These are phyloP conservation scores for Endotrypanum monterogeii DNA, from an alignment of 208 protist genomes.

Conservation along the genomic window DNA sequence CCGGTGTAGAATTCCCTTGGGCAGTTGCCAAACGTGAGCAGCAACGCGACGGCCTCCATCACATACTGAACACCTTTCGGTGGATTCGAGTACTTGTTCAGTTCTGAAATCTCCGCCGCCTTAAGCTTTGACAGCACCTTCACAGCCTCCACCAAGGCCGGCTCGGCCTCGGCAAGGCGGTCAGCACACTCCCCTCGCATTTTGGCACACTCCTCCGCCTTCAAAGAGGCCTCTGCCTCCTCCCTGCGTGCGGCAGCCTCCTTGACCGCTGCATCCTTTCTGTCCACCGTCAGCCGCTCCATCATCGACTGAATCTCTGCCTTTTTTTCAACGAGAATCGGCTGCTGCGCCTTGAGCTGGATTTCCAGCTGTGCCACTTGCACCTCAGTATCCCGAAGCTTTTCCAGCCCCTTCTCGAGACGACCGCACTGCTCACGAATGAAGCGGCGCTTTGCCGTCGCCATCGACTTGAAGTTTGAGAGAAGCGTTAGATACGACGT, in stretches of 20 bases:
- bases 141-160: constrained; percentile 93
- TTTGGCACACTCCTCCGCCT: constrained; percentile 94
- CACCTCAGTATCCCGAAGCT: constrained; percentile 92
- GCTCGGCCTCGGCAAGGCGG: constrained; percentile 96
- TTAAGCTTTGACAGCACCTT: constrained; percentile 96
- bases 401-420: constrained; percentile 96
- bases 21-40: constrained; percentile 95
- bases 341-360: constrained; percentile 95
- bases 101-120: constrained; percentile 95
- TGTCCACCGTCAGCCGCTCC: constrained; percentile 91
- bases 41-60: constrained; percentile 97
- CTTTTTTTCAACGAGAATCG: constrained; percentile 93
- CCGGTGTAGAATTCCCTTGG: constrained; percentile 93
- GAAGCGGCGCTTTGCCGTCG: constrained; percentile 83
- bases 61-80: constrained; percentile 97
- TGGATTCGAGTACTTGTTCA: constrained; percentile 96
- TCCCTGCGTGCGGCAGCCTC: constrained; percentile 86
- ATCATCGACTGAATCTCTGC: constrained; percentile 94
- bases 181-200: constrained; percentile 91
- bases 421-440: constrained; percentile 82
- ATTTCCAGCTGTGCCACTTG: constrained; percentile 94
- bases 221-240: constrained; percentile 91
- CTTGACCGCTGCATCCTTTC: constrained; percentile 91
- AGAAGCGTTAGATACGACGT: constrained; percentile 97
- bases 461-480: constrained; percentile 86